Evolutionary conservation across 345 rosid genomes (phyloP).

Genomic region (Psidium friedrichsthalianum): DNA sequence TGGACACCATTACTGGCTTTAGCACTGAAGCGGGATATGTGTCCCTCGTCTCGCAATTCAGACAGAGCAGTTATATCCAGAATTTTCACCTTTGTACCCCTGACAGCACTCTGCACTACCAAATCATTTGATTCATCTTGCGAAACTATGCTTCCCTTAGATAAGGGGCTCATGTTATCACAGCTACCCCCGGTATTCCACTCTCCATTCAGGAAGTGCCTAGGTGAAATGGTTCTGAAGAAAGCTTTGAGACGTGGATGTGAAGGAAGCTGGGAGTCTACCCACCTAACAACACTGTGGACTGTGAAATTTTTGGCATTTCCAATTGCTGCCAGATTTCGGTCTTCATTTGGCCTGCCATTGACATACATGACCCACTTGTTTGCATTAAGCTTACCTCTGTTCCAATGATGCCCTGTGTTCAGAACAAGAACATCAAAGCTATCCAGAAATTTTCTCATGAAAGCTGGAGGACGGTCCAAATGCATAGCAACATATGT

Average conservation of each 20-base stretch:
- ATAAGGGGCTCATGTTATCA: conserved; percentile 46
- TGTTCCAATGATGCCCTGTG: conserved; percentile 87
- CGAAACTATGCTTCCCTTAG: conserved; percentile 31
- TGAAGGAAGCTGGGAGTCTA: conserved; percentile 42
- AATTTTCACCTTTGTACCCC: conserved; percentile 47
- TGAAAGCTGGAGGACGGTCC: conserved; percentile 64
- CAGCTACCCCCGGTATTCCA: conserved; percentile 83
- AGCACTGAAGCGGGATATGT: conserved; percentile 37
- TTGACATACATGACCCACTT: conserved; percentile 59
- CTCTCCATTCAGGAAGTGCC: conserved; percentile 64
- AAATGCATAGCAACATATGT: conserved; percentile 51
- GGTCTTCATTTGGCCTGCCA: conserved; percentile 30
- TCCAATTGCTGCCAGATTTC: conserved; percentile 23
- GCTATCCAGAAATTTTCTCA: conserved; percentile 34
- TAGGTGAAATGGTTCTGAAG: conserved; percentile 66
- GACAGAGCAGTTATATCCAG: conserved; percentile 69
- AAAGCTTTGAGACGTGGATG: conserved; percentile 48
- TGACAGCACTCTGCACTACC: conserved; percentile 44
- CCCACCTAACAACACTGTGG: conserved; percentile 48
- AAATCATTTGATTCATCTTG: conserved; percentile 40
- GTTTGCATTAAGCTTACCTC: conserved; percentile 57
- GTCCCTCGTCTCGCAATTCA: conserved; percentile 64
- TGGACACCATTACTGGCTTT: conserved; percentile 31
- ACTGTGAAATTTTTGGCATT: conserved; percentile 49
- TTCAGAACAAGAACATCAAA: conserved; percentile 59